Conservation (phyloP, 441 rosid species). For the Omphalea diandra region DNA sequence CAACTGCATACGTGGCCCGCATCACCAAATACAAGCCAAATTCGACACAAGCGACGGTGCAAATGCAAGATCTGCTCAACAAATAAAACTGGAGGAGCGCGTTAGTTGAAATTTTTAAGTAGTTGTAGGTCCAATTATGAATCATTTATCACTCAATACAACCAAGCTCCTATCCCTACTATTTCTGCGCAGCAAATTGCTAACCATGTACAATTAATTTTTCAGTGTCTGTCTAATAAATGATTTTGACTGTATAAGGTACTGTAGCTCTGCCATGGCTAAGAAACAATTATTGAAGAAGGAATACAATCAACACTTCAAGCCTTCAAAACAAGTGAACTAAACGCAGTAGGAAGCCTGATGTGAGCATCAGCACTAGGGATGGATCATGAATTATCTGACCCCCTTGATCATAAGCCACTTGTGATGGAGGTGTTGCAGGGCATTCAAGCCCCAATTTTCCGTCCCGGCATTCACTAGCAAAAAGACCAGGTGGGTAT, state of each 20-base stretch:
- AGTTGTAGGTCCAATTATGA: not conserved
- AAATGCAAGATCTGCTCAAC: not conserved
- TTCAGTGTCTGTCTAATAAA: not conserved
- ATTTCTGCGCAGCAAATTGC: not conserved
- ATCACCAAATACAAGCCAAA: not conserved
- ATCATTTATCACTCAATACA: conserved; percentile 6
- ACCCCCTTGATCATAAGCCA: conserved; percentile 23
- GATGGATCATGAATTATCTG: conserved; percentile 17
- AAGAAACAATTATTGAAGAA: not conserved
- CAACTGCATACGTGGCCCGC: not conserved
- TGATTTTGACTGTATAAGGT: not conserved
- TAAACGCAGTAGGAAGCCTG: conserved; percentile 27
- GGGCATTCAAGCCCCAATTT: conserved; percentile 65
- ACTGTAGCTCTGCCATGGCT: not conserved
- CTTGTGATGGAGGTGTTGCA: conserved; percentile 33
- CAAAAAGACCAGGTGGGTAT: conserved; percentile 80
- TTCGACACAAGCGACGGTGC: too few relatives aligned
- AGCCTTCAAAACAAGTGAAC: conserved; percentile 32
- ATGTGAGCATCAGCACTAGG: conserved; percentile 27
- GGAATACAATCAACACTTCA: conserved; percentile 10
- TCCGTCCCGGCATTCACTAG: conserved; percentile 62
- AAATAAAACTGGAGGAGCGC: not conserved
- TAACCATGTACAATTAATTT: conserved; percentile 10
- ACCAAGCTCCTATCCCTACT: not conserved
- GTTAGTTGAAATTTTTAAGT: conserved; percentile 2